Percentiles rank a stretch among this genome's conserved stretches.
Evolutionary conservation across 2,329 filamentous ascomycete genomes (phyloP).

Genomic region (Penicillium sp.): DNA sequence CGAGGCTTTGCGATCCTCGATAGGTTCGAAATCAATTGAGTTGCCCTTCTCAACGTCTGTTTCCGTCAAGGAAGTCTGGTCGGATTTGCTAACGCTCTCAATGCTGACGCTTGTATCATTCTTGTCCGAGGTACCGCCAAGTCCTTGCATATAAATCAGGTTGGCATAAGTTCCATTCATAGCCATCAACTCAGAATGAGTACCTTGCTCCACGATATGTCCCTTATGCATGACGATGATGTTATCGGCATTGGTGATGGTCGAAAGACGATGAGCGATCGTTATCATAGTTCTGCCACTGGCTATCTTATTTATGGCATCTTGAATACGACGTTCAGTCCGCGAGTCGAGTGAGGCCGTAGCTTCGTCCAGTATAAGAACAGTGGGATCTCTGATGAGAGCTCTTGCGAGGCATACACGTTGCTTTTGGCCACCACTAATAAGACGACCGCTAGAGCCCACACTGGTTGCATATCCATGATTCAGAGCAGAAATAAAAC

Average conservation of each 20-base stretch:
- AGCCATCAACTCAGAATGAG: slow-evolving; percentile 56
- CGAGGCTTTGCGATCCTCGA: slow-evolving; percentile 19
- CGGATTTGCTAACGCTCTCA: slow-evolving; percentile 33
- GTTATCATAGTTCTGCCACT: slow-evolving; percentile 71
- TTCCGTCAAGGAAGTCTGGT: slow-evolving; percentile 31
- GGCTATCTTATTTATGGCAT: slow-evolving; percentile 59
- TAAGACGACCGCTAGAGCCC: slow-evolving; percentile 72
- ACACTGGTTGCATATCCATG: slow-evolving; percentile 71
- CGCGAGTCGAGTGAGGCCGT: slow-evolving; percentile 64
- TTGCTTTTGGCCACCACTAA: slow-evolving; percentile 83
- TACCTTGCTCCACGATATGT: slow-evolving; percentile 56
- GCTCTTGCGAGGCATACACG: slow-evolving; percentile 79
- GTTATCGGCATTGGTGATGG: slow-evolving; percentile 60
- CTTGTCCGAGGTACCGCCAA: slow-evolving; percentile 54
- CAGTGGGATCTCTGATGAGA: slow-evolving; percentile 68
- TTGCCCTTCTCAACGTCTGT: slow-evolving; percentile 25
- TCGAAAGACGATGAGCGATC: slow-evolving; percentile 65
- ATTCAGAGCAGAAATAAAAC: slow-evolving; percentile 25
- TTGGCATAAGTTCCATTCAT: slow-evolving; percentile 40
- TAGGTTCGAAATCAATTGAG: slow-evolving; percentile 9
- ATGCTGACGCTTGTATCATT: slow-evolving; percentile 55
- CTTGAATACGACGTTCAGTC: slow-evolving; percentile 58
- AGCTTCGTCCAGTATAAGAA: slow-evolving; percentile 84
- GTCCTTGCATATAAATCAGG: slow-evolving; percentile 46
- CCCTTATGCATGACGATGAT: slow-evolving; percentile 61